These are phyloP conservation scores for Tylopilus subfusipes DNA, from an alignment of 768 basidiomycete genomes.

Conservation along the genomic window DNA sequence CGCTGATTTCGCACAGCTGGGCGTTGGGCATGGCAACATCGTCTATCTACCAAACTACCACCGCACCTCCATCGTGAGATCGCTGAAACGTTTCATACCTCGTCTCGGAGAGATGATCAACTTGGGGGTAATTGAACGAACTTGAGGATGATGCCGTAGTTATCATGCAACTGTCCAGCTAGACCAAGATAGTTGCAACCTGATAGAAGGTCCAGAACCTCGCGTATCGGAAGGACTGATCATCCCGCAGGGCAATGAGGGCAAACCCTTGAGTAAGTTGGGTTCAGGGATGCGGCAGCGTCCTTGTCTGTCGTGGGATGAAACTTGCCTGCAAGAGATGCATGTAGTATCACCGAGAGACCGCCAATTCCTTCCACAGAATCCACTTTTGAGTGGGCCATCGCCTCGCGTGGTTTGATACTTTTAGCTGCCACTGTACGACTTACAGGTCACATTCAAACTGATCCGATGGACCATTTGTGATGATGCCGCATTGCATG, in stretches of 20 bases:
- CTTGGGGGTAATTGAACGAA: no score
- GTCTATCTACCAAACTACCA: neutral
- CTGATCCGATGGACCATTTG: neutral
- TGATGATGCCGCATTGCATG: neutral
- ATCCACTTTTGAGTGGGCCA: neutral
- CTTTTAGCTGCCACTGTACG: neutral
- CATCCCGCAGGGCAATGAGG: neutral
- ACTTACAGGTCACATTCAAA: neutral
- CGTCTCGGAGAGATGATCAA: no score
- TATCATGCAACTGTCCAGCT: conserved; percentile 29
- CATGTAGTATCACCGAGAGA: neutral
- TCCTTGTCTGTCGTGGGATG: neutral
- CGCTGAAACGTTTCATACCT: no score
- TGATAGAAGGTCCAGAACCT: neutral
- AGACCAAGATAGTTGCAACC: conserved; percentile 6
- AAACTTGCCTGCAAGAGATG: neutral
- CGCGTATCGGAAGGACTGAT: neutral
- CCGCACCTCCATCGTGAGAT: neutral
- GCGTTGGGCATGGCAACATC: neutral
- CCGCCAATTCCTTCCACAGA: neutral
- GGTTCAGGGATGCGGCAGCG: conserved; percentile 6
- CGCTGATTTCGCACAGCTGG: conserved; percentile 20
- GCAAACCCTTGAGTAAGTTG: conserved; percentile 2
- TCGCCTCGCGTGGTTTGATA: neutral
- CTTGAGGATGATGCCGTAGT: neutral